These are phyloP conservation scores for Sugiyamaella boreocaroliniensis DNA, from an alignment of 805 yeast genomes.

Conservation along the genomic window DNA sequence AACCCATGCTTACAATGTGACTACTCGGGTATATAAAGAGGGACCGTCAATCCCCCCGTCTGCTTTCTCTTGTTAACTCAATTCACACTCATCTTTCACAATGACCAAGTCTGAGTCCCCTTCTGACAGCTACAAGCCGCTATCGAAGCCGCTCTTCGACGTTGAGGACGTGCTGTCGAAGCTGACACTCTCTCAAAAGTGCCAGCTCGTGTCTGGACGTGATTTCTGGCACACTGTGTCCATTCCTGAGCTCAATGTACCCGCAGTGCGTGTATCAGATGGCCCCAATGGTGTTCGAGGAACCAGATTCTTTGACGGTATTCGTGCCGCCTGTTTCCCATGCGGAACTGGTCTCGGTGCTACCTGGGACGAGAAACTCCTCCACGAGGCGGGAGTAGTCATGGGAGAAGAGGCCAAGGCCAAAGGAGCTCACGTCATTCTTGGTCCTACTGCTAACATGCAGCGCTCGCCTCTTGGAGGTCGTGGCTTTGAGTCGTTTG, in stretches of 20 bases:
- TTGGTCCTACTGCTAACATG: conserved; percentile 49
- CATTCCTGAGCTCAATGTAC: conserved; percentile 38
- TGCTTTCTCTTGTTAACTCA: too few species aligned
- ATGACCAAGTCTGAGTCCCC: conserved; percentile 1
- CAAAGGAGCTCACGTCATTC: conserved; percentile 46
- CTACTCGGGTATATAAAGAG: too few species aligned
- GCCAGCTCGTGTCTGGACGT: conserved; percentile 34
- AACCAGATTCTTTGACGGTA: conserved; percentile 44
- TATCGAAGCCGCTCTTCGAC: conserved; percentile 6
- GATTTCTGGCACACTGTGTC: conserved; percentile 48
- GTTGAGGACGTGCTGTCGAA: conserved; percentile 16
- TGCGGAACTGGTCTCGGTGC: conserved; percentile 56
- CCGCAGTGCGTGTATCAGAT: conserved; percentile 44
- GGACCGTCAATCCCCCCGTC: too few species aligned
- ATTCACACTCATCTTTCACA: not conserved
- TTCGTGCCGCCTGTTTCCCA: conserved; percentile 54
- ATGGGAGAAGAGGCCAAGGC: conserved; percentile 50
- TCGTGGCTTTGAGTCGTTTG: conserved; percentile 54
- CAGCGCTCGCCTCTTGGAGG: conserved; percentile 56
- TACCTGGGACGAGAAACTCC: conserved; percentile 46
- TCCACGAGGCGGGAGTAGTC: conserved; percentile 43
- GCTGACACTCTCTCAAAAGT: conserved; percentile 28
- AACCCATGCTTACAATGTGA: too few species aligned
- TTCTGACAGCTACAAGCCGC: conserved; percentile 2
- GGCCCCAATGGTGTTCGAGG: conserved; percentile 66